Evolutionary conservation across 148 eudicot genomes (phyloP).

Genomic region (Bassia scoparia): DNA sequence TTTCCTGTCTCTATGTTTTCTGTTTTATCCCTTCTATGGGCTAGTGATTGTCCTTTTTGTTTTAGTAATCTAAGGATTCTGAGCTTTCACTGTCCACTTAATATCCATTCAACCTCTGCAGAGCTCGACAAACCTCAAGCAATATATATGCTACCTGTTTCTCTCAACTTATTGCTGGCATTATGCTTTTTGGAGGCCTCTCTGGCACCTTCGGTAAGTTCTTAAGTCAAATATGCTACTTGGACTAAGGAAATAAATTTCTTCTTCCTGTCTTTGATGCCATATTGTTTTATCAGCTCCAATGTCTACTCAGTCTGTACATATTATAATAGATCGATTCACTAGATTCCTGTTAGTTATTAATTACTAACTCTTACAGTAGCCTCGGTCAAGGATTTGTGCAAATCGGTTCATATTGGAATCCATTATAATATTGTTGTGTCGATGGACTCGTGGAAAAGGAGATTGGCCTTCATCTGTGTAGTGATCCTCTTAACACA

Average conservation of each 20-base stretch:
- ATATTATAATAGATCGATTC: neutral
- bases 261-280: neutral
- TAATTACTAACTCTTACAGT: neutral
- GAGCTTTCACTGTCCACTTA: neutral
- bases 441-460: no score
- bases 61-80: neutral
- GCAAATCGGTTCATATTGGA: no score
- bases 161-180: constrained; percentile 71
- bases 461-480: no score
- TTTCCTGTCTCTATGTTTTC: neutral
- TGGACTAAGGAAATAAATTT: neutral
- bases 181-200: constrained; percentile 85
- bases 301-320: neutral
- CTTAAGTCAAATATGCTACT: neutral
- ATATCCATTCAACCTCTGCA: constrained; percentile 36
- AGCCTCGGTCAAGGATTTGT: neutral
- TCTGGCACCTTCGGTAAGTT: constrained; percentile 81
- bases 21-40: constrained; percentile 2
- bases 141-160: constrained; percentile 78
- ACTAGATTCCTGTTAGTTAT: neutral
- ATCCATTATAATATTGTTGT: no score
- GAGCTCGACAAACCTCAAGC: constrained; percentile 70
- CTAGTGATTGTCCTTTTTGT: neutral
- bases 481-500: no score
- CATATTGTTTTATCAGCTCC: neutral